Base-by-base conservation (phyloP, 192 early-diverging fungal species). In the Neocallimastix lanati region DNA sequence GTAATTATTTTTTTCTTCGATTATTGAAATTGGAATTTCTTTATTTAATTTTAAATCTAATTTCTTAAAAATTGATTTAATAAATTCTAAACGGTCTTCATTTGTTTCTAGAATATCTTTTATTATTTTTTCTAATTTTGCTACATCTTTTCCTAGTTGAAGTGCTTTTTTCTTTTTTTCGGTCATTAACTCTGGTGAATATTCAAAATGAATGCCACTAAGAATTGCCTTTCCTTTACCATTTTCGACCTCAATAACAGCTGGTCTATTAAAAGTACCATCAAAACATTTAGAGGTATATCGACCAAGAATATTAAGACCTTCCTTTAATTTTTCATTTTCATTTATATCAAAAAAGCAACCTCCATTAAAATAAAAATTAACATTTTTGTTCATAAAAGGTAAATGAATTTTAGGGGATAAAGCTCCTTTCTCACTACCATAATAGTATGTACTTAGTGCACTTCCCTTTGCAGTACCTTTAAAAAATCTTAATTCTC, bases 401-500 rank as follows among this genome's bases (percentile, higher is more conserved):
- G 40, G 40, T 50, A 50, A 50, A 14, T 50, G 40, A 50, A 50
- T 50, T 50, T 50, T 50, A 13, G 40, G 40, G 6, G 40, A 14
- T 50, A 50, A 50, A 4, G 40, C 40, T 21, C 40, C 40, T 50
- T 16, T 50, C 21, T 50, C 40, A 50, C 40, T 50, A 21, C 21
- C 16, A 50, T 50, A 50, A 50, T 50, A 50, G 21, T 21, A 50
- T 21, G 40, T 50, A 50, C 40, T 50, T 50, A 50, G 21, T 1
- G 40, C 91, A 16, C 90, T 91, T 1, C 96, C 97, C 38, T 86
- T 38, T 16, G 89, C 93, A 11, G 88, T 83, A 12, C 91, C 94
- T 12, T 82, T 82, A 79, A 86, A 95, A 76, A 98, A 90, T 18
- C 82, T 85, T 77, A 97, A 85, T 76, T 94, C 91, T 30, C 95